Base-by-base conservation (phyloP, 73 alveolate species). In the Tetrahymena malaccensis region DNA sequence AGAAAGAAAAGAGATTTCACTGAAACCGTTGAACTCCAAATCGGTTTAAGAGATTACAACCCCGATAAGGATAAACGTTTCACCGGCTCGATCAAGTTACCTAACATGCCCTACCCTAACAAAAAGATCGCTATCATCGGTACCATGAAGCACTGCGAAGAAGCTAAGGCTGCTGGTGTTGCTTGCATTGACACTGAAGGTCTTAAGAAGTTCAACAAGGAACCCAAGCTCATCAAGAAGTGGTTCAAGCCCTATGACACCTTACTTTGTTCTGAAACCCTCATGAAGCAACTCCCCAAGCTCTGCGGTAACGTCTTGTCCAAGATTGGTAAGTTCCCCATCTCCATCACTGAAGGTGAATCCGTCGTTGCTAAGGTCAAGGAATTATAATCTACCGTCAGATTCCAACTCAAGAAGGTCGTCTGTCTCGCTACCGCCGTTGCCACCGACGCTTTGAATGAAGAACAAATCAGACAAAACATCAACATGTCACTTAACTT, bases 41-140 rank as follows among this genome's bases (percentile, higher is more conserved):
- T 99, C 95, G 99, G 99, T 94, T 99, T 99, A 96, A 99, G 99
- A 99, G 99, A 99, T 96, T 98, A 99, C 97, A 99, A 99, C 97
- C 99, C 99, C 93, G 98, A 99, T 96, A 99, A 99, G 96, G 99
- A 99, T 98, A 99, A 99, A 98, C 99, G 99, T 95, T 99, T 99
- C 99, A 98, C 99, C 15, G 99, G 99, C 93, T 96, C 99, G 94
- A 98, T 99, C 98, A 99, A 99, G 97, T 99, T 99, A 94, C 99
- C 99, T 7, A 96, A 97, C 97, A 97, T 99, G 96, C 99, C 99
- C 94, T 98, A 99, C 94, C 99, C 99, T 85, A 97, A 99, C 97
- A 97, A 98, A 95, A 99, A 99, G 98, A 98, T 99, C 97, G 99
- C 99, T 97, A 99, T 99, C 85, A 99, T 99, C 94, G 99, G 99